A percentile compares a stretch with the other conserved stretches of the same genome.
Evolutionary conservation across 768 basidiomycete genomes (phyloP).

Genomic region (Mycena vitilis): DNA sequence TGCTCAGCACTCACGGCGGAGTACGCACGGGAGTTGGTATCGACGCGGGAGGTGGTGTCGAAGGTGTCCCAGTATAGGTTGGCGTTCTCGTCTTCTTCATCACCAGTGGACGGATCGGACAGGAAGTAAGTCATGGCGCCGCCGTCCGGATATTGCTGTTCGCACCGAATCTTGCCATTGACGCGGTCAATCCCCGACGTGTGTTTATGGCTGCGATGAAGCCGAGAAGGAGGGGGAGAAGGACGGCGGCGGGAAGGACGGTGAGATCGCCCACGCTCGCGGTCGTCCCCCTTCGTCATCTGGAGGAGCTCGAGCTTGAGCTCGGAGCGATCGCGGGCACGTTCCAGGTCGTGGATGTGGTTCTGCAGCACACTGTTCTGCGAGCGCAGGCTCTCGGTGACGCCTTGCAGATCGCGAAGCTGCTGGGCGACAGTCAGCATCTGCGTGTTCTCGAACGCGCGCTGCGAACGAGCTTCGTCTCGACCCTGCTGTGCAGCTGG

Average conservation of each 20-base stretch:
- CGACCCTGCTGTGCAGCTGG: not conserved
- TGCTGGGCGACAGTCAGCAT: constrained; percentile 10
- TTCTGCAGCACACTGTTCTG: constrained; percentile 27
- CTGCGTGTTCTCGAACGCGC: constrained; percentile 16
- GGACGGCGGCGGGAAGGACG: not conserved
- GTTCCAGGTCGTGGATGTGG: constrained; percentile 20
- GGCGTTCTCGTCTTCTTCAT: not conserved
- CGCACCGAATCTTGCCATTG: not conserved
- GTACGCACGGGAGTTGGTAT: not conserved
- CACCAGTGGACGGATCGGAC: too few relatives aligned
- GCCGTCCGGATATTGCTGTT: too few relatives aligned
- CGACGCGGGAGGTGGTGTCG: not conserved
- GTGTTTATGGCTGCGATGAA: not conserved
- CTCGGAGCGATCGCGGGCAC: constrained; percentile 31
- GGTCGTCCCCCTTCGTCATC: not conserved
- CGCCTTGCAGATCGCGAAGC: constrained; percentile 8
- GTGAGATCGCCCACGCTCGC: not conserved
- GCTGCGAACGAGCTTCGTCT: not conserved
- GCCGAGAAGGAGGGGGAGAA: not conserved
- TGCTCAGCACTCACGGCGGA: too few relatives aligned
- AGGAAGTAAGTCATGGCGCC: too few relatives aligned
- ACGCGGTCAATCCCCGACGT: not conserved
- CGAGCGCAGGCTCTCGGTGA: constrained; percentile 26
- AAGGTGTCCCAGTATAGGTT: not conserved
- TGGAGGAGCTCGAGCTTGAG: not conserved